Conservation (phyloP, 2,329 filamentous ascomycete species). For the Fusarium albosuccineum region DNA sequence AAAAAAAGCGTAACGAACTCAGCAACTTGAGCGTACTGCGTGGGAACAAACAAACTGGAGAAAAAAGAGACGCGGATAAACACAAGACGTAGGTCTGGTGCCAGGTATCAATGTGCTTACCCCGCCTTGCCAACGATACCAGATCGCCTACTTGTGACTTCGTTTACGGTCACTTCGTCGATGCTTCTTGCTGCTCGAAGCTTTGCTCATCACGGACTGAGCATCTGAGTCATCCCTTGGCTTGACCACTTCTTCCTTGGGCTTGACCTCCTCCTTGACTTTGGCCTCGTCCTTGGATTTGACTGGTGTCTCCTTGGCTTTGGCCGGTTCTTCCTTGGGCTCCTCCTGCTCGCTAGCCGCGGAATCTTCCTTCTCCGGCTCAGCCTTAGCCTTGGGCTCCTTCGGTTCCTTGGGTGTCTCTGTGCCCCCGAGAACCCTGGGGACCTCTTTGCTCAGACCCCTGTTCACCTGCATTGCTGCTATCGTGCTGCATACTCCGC, state of each 20-base stretch:
- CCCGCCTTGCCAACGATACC: constrained; percentile 28
- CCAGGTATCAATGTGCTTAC: constrained; percentile 17
- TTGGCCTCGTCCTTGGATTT: constrained; percentile 7
- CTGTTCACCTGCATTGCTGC: constrained; percentile 28
- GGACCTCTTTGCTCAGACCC: constrained; percentile 25
- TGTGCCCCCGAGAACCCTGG: constrained; percentile 26
- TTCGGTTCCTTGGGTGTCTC: constrained; percentile 29
- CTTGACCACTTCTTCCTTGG: neutral
- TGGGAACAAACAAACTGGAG: too few relatives aligned
- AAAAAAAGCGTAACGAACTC: too few relatives aligned
- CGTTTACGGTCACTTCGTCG: constrained; percentile 37
- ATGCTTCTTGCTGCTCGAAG: constrained; percentile 31
- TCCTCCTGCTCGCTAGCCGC: constrained; percentile 32
- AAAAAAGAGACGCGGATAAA: too few relatives aligned
- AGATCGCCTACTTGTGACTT: constrained; percentile 30
- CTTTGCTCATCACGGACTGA: constrained; percentile 14
- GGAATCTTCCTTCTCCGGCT: constrained; percentile 29
- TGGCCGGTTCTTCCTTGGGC: constrained; percentile 15
- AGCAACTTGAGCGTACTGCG: too few relatives aligned
- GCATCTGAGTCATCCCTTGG: neutral
- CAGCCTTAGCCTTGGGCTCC: constrained; percentile 16
- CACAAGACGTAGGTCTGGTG: too few relatives aligned
- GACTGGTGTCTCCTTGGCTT: constrained; percentile 16
- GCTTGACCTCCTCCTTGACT: constrained; percentile 6
- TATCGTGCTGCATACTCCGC: constrained; percentile 27